Evolutionary conservation across 495 filamentous ascomycete species (phyloP), one percentile per base, ranked within the genome.

Genomic region (Penicillium coprophilum): DNA sequence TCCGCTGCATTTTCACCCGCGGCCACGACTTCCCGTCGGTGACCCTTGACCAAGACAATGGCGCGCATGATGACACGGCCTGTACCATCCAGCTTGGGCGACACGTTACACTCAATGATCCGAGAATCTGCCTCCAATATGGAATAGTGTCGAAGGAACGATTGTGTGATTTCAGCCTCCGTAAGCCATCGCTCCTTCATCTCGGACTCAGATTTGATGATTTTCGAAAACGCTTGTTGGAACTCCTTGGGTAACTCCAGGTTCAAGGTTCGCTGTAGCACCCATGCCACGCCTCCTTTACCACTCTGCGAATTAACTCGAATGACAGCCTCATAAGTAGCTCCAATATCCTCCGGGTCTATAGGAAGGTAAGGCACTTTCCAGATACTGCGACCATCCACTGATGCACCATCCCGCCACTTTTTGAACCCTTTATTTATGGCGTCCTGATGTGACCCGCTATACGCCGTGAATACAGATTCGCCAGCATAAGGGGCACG

Each of bases 221-320:
- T 24, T 20, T 53, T 53, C 17, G 50, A 53, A 53, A 53, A 53
- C 13, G 23, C 34, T 28, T 41, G 34, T 19, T 40, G 34, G 34
- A 53, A 41, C 38, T 28, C 50, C 21, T 53, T 41, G 91, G 91
- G 43, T 93, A 78, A 62, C 92, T 53, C 90, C 46, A 95, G 85
- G 49, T 92, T 81, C 28, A 95, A 80, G 30, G 84, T 80, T 20
- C 85, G 84, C 58, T 86, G 38, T 17, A 40, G 38, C 38, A 40
- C 38, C 89, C 87, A 96, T 17, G 91, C 89, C 50, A 87, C 84
- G 52, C 91, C 91, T 44, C 89, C 90, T 70, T 96, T 96, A 39
- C 91, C 91, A 57, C 83, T 87, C 65, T 96, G 91, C 13, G 86
- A 90, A 64, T 95, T 96, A 73, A 96, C 89, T 19, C 91, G 86